Conservation (phyloP, 495 filamentous ascomycete species). For the Neurospora sp. region DNA sequence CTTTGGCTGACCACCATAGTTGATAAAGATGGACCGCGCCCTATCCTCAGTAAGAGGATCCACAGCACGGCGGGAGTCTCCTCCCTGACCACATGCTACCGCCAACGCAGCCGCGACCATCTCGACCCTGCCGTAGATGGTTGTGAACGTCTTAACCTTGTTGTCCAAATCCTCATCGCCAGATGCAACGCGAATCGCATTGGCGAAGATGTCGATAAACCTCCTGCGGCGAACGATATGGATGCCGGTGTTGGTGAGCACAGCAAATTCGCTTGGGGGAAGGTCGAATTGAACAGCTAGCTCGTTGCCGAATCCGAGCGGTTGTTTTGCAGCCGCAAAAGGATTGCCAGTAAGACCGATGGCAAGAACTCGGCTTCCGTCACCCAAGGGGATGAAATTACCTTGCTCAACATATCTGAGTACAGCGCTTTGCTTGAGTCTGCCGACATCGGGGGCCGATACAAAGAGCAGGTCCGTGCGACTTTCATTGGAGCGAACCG, state of each 20-base stretch:
- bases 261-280: slow-evolving; percentile 67
- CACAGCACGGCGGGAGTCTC: slow-evolving; percentile 61
- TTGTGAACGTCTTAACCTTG: slow-evolving; percentile 71
- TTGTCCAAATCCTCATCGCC: slow-evolving; percentile 71
- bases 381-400: slow-evolving; percentile 57
- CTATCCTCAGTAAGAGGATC: slow-evolving; percentile 74
- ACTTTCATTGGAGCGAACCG: slow-evolving; percentile 40
- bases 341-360: slow-evolving; percentile 62
- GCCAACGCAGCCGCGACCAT: slow-evolving; percentile 84
- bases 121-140: slow-evolving; percentile 74
- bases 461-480: slow-evolving; percentile 64
- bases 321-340: slow-evolving; percentile 55
- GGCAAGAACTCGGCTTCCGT: slow-evolving; percentile 53
- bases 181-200: slow-evolving; percentile 56
- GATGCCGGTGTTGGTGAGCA: slow-evolving; percentile 83
- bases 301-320: slow-evolving; percentile 88
- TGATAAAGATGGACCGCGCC: slow-evolving; percentile 79
- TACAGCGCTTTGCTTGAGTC: slow-evolving; percentile 48
- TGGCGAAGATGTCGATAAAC: slow-evolving; percentile 87
- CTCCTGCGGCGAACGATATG: slow-evolving; percentile 73
- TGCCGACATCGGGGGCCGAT: slow-evolving; percentile 76
- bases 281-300: slow-evolving; percentile 88
- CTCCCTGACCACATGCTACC: slow-evolving; percentile 89
- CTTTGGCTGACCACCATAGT: slow-evolving; percentile 73
- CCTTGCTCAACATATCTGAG: slow-evolving; percentile 58